These are phyloP conservation scores for Coemansia umbellata DNA, from an alignment of 192 early-diverging fungal genomes.

Conservation along the genomic window DNA sequence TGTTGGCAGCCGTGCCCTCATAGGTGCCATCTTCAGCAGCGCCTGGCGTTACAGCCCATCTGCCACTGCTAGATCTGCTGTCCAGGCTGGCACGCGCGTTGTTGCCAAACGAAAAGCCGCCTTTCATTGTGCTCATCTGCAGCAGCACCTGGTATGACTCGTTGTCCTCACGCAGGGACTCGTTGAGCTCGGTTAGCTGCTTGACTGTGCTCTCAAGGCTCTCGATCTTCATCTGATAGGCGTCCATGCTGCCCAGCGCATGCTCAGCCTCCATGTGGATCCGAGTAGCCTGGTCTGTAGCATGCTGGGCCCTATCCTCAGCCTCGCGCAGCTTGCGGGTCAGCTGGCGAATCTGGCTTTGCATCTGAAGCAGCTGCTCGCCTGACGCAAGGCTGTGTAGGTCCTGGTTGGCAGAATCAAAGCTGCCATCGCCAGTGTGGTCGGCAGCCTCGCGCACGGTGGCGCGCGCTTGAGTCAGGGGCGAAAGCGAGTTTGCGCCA, in stretches of 20 bases:
- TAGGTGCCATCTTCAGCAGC: conserved; percentile 4
- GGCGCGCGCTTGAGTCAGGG: conserved; percentile 1
- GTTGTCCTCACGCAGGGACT: conserved; percentile 73
- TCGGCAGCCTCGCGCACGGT: neutral
- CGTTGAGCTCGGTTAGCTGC: conserved; percentile 65
- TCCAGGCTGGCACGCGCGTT: conserved; percentile 39
- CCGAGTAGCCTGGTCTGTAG: conserved; percentile 18
- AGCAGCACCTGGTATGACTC: conserved; percentile 76
- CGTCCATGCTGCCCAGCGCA: conserved; percentile 13
- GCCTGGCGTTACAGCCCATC: conserved; percentile 16
- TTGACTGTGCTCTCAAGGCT: conserved; percentile 55
- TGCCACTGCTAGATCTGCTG: conserved; percentile 42
- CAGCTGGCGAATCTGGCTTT: conserved; percentile 27
- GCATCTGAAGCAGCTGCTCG: neutral
- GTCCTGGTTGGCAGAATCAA: neutral
- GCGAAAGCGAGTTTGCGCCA: neutral
- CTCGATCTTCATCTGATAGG: conserved; percentile 23
- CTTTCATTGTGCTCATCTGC: conserved; percentile 77
- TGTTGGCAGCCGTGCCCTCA: no score
- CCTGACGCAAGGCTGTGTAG: neutral
- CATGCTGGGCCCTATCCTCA: conserved; percentile 30
- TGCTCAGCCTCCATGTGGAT: conserved; percentile 30
- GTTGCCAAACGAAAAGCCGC: conserved; percentile 60
- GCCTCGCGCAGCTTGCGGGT: conserved; percentile 31
- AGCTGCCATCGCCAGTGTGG: neutral